Conservation (phyloP, 1,284 basidiomycete species). For the Trichosporon sp. region DNA sequence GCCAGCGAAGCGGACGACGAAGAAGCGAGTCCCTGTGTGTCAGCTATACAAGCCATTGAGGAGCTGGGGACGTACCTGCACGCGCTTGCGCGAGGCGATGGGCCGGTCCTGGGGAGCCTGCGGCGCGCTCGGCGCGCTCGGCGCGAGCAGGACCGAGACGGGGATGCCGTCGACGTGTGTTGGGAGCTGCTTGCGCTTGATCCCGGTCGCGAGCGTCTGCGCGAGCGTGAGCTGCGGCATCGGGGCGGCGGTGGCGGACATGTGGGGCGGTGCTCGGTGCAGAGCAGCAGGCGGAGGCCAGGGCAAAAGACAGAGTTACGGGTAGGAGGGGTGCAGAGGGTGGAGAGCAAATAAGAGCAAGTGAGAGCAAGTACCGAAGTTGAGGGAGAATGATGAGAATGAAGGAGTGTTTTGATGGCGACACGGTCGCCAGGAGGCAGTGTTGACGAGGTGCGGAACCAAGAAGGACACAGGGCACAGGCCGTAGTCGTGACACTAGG, state of each 20-base stretch:
- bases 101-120: neutral
- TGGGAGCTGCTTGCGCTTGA: slow-evolving; percentile 18
- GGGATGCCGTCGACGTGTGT: slow-evolving; percentile 17
- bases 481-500: too few species aligned
- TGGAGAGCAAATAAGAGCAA: too few species aligned
- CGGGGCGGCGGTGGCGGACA: neutral
- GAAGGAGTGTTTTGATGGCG: too few species aligned
- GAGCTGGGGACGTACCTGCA: neutral
- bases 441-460: too few species aligned
- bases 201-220: neutral
- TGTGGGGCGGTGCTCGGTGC: too few species aligned
- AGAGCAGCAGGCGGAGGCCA: too few species aligned
- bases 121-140: neutral
- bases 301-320: too few species aligned
- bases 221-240: slow-evolving; percentile 2
- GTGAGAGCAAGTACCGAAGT: too few species aligned
- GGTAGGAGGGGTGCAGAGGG: too few species aligned
- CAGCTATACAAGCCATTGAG: neutral
- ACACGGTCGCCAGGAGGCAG: too few species aligned
- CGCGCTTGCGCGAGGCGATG: neutral
- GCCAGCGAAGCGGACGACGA: neutral
- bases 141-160: neutral
- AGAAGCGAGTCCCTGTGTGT: neutral
- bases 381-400: too few species aligned
- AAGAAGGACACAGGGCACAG: too few species aligned